A percentile compares a stretch with the other conserved stretches of the same genome.
phyloP scores from a whole-genome alignment of 2,329 filamentous ascomycete species.

The Colletotrichum sp. region DNA sequence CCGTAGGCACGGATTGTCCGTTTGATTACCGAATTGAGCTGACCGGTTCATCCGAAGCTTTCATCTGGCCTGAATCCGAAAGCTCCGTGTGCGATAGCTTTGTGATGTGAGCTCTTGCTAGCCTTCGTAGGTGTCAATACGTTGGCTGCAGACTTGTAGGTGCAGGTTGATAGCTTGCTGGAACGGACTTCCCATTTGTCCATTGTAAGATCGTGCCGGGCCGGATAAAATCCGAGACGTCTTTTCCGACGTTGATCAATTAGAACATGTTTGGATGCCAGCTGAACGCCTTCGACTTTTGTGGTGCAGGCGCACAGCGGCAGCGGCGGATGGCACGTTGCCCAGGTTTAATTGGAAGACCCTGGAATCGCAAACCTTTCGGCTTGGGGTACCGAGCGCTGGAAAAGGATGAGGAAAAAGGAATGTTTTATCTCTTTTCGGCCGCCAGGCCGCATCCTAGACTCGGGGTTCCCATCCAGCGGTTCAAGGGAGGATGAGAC shows the following conservation, averaged over 20 bases:
- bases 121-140: neutral
- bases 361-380: neutral
- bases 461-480: neutral
- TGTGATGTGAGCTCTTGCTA: neutral
- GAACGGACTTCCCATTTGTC: neutral
- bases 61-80: neutral
- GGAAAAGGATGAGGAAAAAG: neutral
- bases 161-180: neutral
- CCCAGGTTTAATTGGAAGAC: neutral
- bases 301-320: neutral
- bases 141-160: neutral
- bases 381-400: neutral
- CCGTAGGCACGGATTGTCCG: neutral
- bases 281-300: neutral
- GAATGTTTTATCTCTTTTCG: neutral
- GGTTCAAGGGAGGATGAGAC: constrained; percentile 4
- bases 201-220: neutral
- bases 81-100: neutral
- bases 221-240: neutral
- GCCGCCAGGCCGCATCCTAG: neutral
- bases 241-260: neutral
- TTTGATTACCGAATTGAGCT: neutral
- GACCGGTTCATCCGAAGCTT: neutral
- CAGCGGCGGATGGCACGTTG: neutral
- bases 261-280: neutral